Evolutionary conservation across 1,284 basidiomycete species (phyloP).

Genomic region (Ustilago trichophora): DNA sequence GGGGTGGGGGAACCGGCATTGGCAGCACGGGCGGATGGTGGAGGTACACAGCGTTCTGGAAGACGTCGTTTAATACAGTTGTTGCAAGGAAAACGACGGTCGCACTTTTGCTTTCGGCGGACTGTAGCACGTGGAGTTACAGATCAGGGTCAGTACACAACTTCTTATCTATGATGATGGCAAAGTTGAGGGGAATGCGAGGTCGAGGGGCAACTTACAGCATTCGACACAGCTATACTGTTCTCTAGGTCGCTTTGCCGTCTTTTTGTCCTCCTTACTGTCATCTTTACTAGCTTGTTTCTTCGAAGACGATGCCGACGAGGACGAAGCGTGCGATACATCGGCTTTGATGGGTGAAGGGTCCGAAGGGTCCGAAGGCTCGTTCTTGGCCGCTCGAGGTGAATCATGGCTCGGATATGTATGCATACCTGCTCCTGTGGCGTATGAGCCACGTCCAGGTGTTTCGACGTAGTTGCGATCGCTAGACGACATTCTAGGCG

Average conservation of each 20-base stretch:
- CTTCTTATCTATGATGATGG: too few species aligned
- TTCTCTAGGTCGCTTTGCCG: constrained; percentile 37
- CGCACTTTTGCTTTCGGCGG: constrained; percentile 53
- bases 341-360: constrained; percentile 40
- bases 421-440: neutral
- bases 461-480: constrained; percentile 11
- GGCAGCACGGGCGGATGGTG: constrained; percentile 27
- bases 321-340: constrained; percentile 4
- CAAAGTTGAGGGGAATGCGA: too few species aligned
- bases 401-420: constrained; percentile 3
- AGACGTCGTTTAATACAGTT: constrained; percentile 50
- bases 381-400: constrained; percentile 12
- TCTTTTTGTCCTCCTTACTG: constrained; percentile 26
- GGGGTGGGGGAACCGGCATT: constrained; percentile 19
- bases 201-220: constrained; percentile 25
- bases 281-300: constrained; percentile 6
- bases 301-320: constrained; percentile 5
- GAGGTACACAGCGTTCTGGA: constrained; percentile 45
- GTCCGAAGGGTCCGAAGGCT: constrained; percentile 31
- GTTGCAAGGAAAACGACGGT: constrained; percentile 50
- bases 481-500: constrained; percentile 5
- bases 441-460: constrained; percentile 4
- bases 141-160: too few species aligned
- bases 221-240: constrained; percentile 52
- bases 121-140: too few species aligned